Evolutionary conservation across 768 basidiomycete species (phyloP).

Genomic region (Xerocomellus intermedius): DNA sequence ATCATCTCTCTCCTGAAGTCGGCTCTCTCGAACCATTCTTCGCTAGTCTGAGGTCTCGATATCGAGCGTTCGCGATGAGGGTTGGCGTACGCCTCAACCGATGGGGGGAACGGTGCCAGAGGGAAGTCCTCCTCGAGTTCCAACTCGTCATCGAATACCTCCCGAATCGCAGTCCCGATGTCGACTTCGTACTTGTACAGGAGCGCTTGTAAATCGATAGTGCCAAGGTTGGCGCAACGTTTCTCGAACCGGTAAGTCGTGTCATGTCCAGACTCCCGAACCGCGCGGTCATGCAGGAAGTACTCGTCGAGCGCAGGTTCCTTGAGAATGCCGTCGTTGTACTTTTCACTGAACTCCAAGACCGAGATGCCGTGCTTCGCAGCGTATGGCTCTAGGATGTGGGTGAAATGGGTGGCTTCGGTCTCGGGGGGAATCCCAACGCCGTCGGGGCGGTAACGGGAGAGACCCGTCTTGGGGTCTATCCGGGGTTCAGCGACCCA

Average conservation of each 20-base stretch:
- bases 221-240: slow-evolving; percentile 94
- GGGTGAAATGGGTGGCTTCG: slow-evolving; percentile 97
- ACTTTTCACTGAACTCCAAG: slow-evolving; percentile 94
- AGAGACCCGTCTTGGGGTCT: slow-evolving; percentile 91
- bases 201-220: slow-evolving; percentile 92
- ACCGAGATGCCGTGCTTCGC: slow-evolving; percentile 89
- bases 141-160: slow-evolving; percentile 91
- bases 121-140: slow-evolving; percentile 92
- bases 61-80: slow-evolving; percentile 58
- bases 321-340: slow-evolving; percentile 79
- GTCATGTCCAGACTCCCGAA: slow-evolving; percentile 95
- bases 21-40: slow-evolving; percentile 93
- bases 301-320: slow-evolving; percentile 95
- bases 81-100: slow-evolving; percentile 64
- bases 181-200: slow-evolving; percentile 99
- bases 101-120: slow-evolving; percentile 89
- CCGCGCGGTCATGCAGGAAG: slow-evolving; percentile 94
- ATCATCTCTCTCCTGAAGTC: slow-evolving; percentile 81
- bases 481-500: slow-evolving; percentile 96
- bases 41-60: slow-evolving; percentile 64
- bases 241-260: slow-evolving; percentile 98
- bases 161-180: slow-evolving; percentile 95
- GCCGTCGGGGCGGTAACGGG: slow-evolving; percentile 91
- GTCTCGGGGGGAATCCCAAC: slow-evolving; percentile 98
- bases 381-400: slow-evolving; percentile 94